Evolutionary conservation across 1,284 basidiomycete genomes (phyloP).

Genomic region (Papiliotrema nemorosa): DNA sequence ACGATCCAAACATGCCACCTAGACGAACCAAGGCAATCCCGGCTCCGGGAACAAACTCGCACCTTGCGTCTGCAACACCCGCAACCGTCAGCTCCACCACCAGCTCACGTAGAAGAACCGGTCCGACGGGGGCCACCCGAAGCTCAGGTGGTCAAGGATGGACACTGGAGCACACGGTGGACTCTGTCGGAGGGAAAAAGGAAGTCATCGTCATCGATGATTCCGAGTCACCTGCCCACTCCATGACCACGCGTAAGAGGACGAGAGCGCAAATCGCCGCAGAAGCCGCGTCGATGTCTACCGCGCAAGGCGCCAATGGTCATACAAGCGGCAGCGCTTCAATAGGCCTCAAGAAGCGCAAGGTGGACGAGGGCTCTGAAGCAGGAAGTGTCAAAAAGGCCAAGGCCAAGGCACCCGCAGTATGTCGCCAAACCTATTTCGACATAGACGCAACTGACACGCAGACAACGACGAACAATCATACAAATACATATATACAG

Average conservation of each 20-base stretch:
- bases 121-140: too few species aligned
- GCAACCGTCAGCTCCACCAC: slow-evolving; percentile 22
- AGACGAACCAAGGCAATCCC: slow-evolving; percentile 25
- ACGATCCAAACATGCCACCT: slow-evolving; percentile 31
- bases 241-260: slow-evolving; percentile 31
- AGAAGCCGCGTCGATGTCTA: slow-evolving; percentile 18
- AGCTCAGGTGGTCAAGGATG: slow-evolving; percentile 24
- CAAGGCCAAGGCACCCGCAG: slow-evolving; percentile 30
- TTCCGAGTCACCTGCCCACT: slow-evolving; percentile 20
- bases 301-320: slow-evolving; percentile 8
- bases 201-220: slow-evolving; percentile 48
- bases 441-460: too few species aligned
- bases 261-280: slow-evolving; percentile 38
- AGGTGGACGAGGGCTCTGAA: slow-evolving; percentile 34
- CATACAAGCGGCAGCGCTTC: slow-evolving; percentile 1
- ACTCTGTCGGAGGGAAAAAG: slow-evolving; percentile 41
- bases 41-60: slow-evolving; percentile 7
- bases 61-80: slow-evolving; percentile 9
- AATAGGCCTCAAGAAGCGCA: slow-evolving; percentile 30
- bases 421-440: too few species aligned
- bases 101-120: not conserved
- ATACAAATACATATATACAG: not conserved
- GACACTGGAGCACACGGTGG: slow-evolving; percentile 44
- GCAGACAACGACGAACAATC: not conserved
- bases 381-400: slow-evolving; percentile 24